These are phyloP conservation scores for Pilasporangium apinafurcum DNA, from an alignment of 352 stramenopile species.

Conservation along the genomic window DNA sequence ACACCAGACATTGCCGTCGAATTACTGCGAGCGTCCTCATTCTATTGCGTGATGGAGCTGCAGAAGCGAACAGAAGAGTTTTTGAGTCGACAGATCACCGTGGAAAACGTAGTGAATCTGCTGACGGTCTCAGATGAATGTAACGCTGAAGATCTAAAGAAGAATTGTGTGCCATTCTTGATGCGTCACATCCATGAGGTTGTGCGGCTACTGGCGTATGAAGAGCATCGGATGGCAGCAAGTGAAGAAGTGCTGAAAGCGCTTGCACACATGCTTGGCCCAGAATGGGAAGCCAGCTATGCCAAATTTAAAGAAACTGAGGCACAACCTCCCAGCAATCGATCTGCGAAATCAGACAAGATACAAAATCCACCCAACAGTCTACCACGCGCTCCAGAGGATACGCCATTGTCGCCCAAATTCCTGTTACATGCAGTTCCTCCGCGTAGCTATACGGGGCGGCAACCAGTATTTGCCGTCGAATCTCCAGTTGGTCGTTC, in stretches of 20 bases:
- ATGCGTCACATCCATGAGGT: conserved; percentile 85
- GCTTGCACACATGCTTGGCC: conserved; percentile 68
- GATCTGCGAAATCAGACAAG: too few relatives aligned
- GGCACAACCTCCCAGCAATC: conserved; percentile 12
- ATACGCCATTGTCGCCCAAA: conserved; percentile 42
- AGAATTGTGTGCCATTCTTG: conserved; percentile 81
- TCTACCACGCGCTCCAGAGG: conserved; percentile 26
- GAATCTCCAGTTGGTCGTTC: conserved; percentile 36
- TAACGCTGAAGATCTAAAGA: conserved; percentile 74
- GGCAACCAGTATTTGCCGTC: conserved; percentile 29
- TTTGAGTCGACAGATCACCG: conserved; percentile 67
- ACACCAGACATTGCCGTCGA: conserved; percentile 78
- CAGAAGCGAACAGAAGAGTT: conserved; percentile 83
- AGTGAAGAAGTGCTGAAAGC: conserved; percentile 83
- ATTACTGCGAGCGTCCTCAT: conserved; percentile 65
- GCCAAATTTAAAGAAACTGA: conserved; percentile 47
- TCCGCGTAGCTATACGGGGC: conserved; percentile 25
- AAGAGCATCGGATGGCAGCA: conserved; percentile 70
- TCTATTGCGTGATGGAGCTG: conserved; percentile 81
- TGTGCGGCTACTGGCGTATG: conserved; percentile 65
- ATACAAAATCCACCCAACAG: conserved; percentile 10
- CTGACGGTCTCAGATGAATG: conserved; percentile 75
- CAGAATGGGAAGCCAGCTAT: conserved; percentile 74
- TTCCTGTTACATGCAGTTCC: conserved; percentile 41
- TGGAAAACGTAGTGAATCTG: conserved; percentile 77